A percentile compares a stretch with the other conserved stretches of the same genome.
Evolutionary conservation across 306 rosid species (phyloP).

Genomic region (Prunus padus): DNA sequence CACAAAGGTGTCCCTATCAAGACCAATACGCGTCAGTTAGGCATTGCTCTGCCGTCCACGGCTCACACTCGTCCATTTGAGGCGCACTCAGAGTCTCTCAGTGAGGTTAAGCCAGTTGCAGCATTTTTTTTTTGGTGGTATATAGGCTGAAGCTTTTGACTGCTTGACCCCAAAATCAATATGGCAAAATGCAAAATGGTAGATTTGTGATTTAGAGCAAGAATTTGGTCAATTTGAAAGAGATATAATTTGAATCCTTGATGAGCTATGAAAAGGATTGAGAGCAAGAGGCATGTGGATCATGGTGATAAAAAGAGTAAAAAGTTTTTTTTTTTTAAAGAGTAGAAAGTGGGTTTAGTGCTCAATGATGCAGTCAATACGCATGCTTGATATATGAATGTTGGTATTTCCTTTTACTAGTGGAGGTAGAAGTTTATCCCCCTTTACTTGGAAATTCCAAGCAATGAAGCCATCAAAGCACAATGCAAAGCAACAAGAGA

Average conservation of each 20-base stretch:
- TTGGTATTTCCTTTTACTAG: conserved; percentile 13
- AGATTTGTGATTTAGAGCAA: conserved; percentile 14
- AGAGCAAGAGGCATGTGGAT: conserved; percentile 20
- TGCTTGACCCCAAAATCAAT: background rate
- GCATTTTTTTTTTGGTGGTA: background rate
- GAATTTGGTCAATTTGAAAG: background rate
- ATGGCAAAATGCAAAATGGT: background rate
- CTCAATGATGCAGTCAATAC: conserved; percentile 32
- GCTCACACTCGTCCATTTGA: conserved; percentile 13
- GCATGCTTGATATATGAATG: conserved; percentile 31
- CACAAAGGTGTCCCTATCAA: background rate
- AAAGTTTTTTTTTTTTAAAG: background rate
- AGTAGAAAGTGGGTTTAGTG: conserved; percentile 22
- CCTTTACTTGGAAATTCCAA: conserved; percentile 3
- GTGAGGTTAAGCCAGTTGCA: background rate
- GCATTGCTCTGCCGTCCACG: conserved; percentile 23
- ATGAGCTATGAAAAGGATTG: conserved; percentile 28
- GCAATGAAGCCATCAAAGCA: background rate
- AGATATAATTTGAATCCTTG: background rate
- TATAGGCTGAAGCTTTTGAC: background rate
- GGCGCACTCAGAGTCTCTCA: conserved; percentile 1
- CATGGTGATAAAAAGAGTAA: background rate
- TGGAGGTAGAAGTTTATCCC: conserved; percentile 15
- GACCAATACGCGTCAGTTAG: conserved; percentile 7
- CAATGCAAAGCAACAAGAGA: background rate